Base-by-base conservation (phyloP, 805 yeast species). In the Tetrapisispora nanseiensis region DNA sequence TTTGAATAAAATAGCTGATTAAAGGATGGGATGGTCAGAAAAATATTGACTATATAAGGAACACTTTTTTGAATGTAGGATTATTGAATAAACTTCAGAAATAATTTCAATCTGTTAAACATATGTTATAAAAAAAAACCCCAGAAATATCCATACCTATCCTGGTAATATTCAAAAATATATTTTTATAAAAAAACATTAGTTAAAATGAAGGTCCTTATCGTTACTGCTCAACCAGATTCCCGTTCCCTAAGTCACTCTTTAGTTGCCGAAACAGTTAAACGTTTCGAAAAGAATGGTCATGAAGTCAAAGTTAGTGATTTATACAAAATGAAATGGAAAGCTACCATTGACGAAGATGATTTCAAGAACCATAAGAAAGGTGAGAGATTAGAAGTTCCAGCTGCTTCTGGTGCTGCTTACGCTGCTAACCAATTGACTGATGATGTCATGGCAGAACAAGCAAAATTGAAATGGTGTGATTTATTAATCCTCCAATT, bases 391-490 rank as follows among this genome's bases (percentile, higher is more conserved):
- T 42, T 58, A 16, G 18, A 37, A 6, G 41, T 53, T 10, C 37
- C 39, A n/a, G 15, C 13, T 12, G 58, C 53, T 6, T 58, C 64
- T 7, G 40, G 27, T 20, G 23, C 23, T 9, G 59, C 55, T 12
- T 46, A 35, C 19, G 21, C 31, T 1, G 28, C 35, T 18, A 40
- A 48, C 12, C 23, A 34, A n/a, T 39, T 59, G 23, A 56, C 63
- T n/a, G 47, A 40, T 2, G 64, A 59, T 40, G 62, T 59, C 15
- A 31, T 46, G 20, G 46, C 29, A 4, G 63, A 55, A 37, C 64
- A 59, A 34, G 51, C 54, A 32, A 59, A 59, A 32, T 43, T 56
- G 6, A 24, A 39, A 18, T 59, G 63, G 63, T 59, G 61, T 10
- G 63, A 59, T 39, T n/a, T 43, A 7, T 45, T 59, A 10, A 46